These are phyloP conservation scores for Apophysomyces variabilis DNA, from an alignment of 371 early-diverging fungal species.

Conservation along the genomic window DNA sequence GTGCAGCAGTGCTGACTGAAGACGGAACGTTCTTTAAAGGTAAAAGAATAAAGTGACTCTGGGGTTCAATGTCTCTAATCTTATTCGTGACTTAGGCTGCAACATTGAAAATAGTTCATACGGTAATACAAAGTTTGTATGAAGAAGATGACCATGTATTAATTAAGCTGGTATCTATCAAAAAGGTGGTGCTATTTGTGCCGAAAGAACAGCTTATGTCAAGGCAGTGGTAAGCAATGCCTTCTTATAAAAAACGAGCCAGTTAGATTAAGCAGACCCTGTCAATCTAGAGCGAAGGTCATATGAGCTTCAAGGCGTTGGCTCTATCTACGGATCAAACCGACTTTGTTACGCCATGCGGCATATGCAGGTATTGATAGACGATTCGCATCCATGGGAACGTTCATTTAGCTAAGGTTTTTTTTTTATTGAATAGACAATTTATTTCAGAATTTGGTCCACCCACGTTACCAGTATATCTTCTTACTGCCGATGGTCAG, in stretches of 20 bases:
- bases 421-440: conserved; percentile 51
- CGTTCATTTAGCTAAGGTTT: neutral
- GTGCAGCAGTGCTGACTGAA: conserved; percentile 72
- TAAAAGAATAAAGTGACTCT: conserved; percentile 20
- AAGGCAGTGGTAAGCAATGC: conserved; percentile 73
- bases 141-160: neutral
- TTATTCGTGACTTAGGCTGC: conserved; percentile 54
- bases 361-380: conserved; percentile 69
- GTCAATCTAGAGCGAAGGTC: conserved; percentile 66
- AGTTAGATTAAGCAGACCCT: neutral
- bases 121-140: conserved; percentile 39
- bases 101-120: conserved; percentile 88
- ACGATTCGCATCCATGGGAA: neutral
- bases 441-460: conserved; percentile 79
- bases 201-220: conserved; percentile 82
- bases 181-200: conserved; percentile 75
- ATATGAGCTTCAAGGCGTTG: conserved; percentile 65
- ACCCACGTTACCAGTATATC: conserved; percentile 59
- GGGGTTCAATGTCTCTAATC: neutral
- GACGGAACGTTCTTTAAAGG: conserved; percentile 68
- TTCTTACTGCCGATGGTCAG: conserved; percentile 61
- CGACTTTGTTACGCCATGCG: conserved; percentile 74
- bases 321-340: conserved; percentile 65
- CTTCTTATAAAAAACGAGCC: neutral
- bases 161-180: conserved; percentile 19